Base-by-base conservation (phyloP, 2,329 filamentous ascomycete species). In the Exophiala dermatitidis region DNA sequence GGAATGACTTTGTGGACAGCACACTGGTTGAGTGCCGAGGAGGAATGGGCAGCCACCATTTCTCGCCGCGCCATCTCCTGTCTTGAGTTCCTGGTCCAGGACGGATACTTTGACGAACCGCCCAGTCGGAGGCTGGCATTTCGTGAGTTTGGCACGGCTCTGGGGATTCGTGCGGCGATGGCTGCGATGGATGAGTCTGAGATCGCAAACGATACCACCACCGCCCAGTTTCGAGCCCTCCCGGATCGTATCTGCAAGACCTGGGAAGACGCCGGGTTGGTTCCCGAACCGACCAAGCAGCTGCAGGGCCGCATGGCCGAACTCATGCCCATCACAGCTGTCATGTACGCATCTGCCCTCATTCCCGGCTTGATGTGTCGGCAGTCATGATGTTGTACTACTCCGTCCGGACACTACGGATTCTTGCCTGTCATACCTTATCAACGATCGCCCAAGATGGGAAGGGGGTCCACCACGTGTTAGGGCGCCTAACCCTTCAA, bases 1-100 rank as follows among this genome's bases (percentile, higher is more conserved):
- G 80, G 79, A 0, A 82, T 82, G 79, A 75, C 77, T 1, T 62
- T 82, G 29, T 82, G 79, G 79, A 75, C 75, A 42, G 70, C 71
- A 26, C 77, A 81, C 55, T 77, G 79, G 66, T 72, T 74, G 53
- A 65, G 64, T 0, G 69, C 69, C 2, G 63, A 64, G 46, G 76
- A 80, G 53, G 64, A 66, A 1, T 81, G 78, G 78, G 75, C 77
- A 2, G 60, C 60, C 2, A 58, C 63, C 3, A 61, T 79, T 48
- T 65, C 66, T 3, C 58, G 46, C 19, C 52, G 48, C 30, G 46
- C 53, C 36, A 34, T 55, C 38, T 10, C 44, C 10, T 31, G 60
- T 72, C 2, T 69, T 71, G 54, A 67, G 68, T 43, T 62, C 64
- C 30, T 56, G 5, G 4, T 41, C 4, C 33, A 50, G 9, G 62